Conservation (phyloP, 768 basidiomycete species). For the Mycena sanguinolenta region DNA sequence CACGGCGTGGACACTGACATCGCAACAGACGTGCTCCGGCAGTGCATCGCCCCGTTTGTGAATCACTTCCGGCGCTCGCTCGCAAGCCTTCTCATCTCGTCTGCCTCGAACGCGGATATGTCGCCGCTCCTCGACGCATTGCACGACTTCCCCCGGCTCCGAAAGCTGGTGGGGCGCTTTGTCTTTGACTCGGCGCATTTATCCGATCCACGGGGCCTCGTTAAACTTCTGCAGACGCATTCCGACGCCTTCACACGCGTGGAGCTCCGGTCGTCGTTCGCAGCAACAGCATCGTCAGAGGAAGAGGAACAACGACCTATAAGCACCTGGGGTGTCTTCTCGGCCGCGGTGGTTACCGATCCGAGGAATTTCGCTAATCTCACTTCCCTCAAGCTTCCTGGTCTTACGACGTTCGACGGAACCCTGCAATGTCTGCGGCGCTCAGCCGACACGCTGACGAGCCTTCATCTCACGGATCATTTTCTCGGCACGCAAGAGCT, state of each 20-base stretch:
- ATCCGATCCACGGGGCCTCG: conserved; percentile 23
- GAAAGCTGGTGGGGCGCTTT: conserved; percentile 13
- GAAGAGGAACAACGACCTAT: too few species aligned
- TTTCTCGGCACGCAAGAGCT: conserved; percentile 42
- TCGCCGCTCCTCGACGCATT: conserved; percentile 50
- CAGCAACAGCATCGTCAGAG: too few species aligned
- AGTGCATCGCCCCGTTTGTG: conserved; percentile 49
- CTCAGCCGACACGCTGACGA: conserved; percentile 42
- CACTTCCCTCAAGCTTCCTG: conserved; percentile 18
- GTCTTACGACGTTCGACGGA: conserved; percentile 39
- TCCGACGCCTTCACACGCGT: conserved; percentile 16
- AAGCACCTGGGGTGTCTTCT: conserved; percentile 30
- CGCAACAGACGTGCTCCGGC: conserved; percentile 38
- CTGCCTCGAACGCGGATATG: conserved; percentile 47
- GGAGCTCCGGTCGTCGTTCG: conserved; percentile 23
- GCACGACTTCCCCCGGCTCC: conserved; percentile 38
- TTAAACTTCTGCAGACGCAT: conserved; percentile 15
- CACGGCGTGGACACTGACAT: not conserved
- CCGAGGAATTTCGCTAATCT: conserved; percentile 4
- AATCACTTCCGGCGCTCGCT: conserved; percentile 44
- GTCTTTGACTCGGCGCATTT: conserved; percentile 27
- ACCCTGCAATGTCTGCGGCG: conserved; percentile 42
- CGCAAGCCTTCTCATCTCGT: conserved; percentile 47
- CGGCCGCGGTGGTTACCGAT: not conserved
- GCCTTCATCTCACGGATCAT: conserved; percentile 41